Base-by-base conservation (phyloP, 768 basidiomycete species). In the Boletus edulis region DNA sequence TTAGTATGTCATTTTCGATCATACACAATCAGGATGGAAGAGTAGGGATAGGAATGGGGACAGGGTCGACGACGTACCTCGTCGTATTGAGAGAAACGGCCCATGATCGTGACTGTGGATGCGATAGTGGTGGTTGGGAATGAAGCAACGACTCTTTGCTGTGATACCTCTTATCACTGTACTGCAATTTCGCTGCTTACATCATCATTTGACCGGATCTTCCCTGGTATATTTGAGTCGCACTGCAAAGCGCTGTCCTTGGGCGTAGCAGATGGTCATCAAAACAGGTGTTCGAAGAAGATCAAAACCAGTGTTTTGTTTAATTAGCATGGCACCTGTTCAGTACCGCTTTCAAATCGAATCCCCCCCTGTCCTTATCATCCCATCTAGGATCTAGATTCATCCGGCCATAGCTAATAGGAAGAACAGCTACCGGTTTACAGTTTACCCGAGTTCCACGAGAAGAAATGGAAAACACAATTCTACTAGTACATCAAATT, bases 21-120 rank as follows among this genome's bases (percentile, higher is more conserved):
- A 43, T 8, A 27, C 32, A 29, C 29, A 9, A 8, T 27, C 29
- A 8, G 29, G 29, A 8, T 5, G 29, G 2, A 9, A 29, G 29
- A 29, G 29, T 8, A 29, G 24, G 24, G 24, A 24, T 24, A 24
- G 24, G 22, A 24, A 24, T 24, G 20, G 20, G 43, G 2, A 11
- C 18, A 7, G 29, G 27, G 32, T n/a, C 34, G 31, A 51, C 11
- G 15, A 52, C 42, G 18, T 29, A 72, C 71, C 59, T 69, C 68
- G 37, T 62, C 44, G 40, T 24, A 59, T 38, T 69, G 64, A 41
- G 67, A 60, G 35, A 67, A 72, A 35, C 56, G 57, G 27, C 38
- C 17, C 35, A 39, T 54, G 8, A 35, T 4, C 4, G 17, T 43
- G 10, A 17, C 5, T 45, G 32, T 6, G 10, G 55, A 24, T 68